Conservation (phyloP, 257 asterid genomes). For the Misopates orontium region DNA sequence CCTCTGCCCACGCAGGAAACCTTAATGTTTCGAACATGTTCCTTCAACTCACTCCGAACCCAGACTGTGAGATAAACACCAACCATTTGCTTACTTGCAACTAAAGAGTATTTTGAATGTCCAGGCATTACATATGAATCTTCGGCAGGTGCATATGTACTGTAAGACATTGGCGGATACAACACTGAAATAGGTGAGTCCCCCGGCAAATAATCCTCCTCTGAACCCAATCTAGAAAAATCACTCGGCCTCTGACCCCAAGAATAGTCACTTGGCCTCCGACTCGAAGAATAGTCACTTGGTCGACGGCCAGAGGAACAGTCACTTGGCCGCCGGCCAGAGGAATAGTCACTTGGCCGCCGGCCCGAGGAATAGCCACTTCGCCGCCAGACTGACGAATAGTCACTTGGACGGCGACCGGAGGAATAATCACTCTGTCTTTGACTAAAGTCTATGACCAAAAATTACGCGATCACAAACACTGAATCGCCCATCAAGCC, state of each 20-base stretch:
- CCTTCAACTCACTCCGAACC: constrained; percentile 90
- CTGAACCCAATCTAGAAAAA: constrained; percentile 88
- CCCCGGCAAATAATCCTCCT: constrained; percentile 76
- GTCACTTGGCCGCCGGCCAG: constrained; percentile 64
- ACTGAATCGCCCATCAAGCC: constrained; percentile 76
- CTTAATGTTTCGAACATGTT: constrained; percentile 80
- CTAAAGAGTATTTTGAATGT: constrained; percentile 69
- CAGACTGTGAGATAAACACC: constrained; percentile 90
- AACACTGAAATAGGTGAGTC: constrained; percentile 90
- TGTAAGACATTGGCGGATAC: constrained; percentile 64
- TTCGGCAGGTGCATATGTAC: constrained; percentile 52
- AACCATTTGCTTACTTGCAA: constrained; percentile 96
- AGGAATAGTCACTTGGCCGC: constrained; percentile 72
- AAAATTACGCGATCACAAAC: constrained; percentile 85
- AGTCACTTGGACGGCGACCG: constrained; percentile 52
- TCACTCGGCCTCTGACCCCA: constrained; percentile 93
- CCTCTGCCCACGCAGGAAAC: constrained; percentile 97
- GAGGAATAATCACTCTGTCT: constrained; percentile 34
- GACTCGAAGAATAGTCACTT: constrained; percentile 75
- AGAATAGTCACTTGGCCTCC: constrained; percentile 84
- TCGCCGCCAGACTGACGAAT: constrained; percentile 50
- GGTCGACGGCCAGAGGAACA: constrained; percentile 60
- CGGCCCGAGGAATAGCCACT: constrained; percentile 67
- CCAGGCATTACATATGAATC: constrained; percentile 46
- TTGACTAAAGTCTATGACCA: constrained; percentile 65